Base-by-base conservation (phyloP, 129 eudicot genomes). In the Helichrysum umbraculigerum region DNA sequence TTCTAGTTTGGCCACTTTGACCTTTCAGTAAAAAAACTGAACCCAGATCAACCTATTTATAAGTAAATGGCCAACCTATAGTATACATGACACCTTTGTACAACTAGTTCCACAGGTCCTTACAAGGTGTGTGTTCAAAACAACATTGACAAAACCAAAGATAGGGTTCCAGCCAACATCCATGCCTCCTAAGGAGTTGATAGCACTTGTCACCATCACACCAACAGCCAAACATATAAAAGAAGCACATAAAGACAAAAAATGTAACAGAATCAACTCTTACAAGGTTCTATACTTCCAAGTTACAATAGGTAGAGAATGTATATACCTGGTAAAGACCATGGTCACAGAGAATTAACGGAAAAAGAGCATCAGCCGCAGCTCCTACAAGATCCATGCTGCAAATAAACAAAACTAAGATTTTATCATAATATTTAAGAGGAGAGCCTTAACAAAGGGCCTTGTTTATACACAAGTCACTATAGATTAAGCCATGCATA, bases 281-380 rank as follows among this genome's bases (percentile, higher is more conserved):
- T 44, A 37, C 28, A 2, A 14, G 52, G 29, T 42, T 68, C 34
- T n/a, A n/a, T 73, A 58, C 56, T 34, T 57, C 10, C 9, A 72
- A 33, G 35, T 57, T 35, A 60, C 16, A 37, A 61, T 29, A 6
- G 62, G 14, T 62, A 63, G 73, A n/a, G 30, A 62, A 19, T 20
- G 17, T 21, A 41, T n/a, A 50, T 86, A 89, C 99, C 99, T 94
- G 96, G 79, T 91, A 94, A 66, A 89, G 89, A 73, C 64, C 86
- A 56, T 87, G 96, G 78, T 94, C 99, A 74, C 97, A 91, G n/a
- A 94, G 89, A 81, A 94, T 91, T 77, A 94, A 71, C 0, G 99
- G 99, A 65, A 94, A 90, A 59, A 91, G 90, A 79, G 99, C 99
- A 91, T 91, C 99, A 8, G 99, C 99, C 12, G 97, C 97, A 79